These are phyloP conservation scores for Cyclostephanos tholiformis DNA, from an alignment of 108 stramenopile species.

Conservation along the genomic window DNA sequence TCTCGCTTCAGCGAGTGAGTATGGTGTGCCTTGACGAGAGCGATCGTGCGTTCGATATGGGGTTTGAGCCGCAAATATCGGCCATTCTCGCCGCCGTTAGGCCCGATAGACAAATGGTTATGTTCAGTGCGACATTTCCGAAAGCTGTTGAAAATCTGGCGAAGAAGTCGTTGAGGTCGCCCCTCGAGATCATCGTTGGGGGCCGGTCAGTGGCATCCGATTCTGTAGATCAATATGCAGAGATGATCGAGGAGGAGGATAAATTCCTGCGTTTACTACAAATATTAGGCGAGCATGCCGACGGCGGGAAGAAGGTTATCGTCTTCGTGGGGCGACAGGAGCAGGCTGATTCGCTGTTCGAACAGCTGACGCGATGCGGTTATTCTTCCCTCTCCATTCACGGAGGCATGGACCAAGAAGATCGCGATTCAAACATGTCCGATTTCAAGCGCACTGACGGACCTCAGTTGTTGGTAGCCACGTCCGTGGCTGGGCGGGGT, in stretches of 20 bases:
- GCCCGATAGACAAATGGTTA: slow-evolving; percentile 94
- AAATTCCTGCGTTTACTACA: slow-evolving; percentile 97
- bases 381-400: slow-evolving; percentile 96
- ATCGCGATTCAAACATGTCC: slow-evolving; percentile 96
- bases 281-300: slow-evolving; percentile 94
- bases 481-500: slow-evolving; percentile 93
- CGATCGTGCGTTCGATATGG: slow-evolving; percentile 99
- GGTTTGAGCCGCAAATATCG: slow-evolving; percentile 97
- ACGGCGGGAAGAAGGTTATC: slow-evolving; percentile 91
- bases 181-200: slow-evolving; percentile 96
- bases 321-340: slow-evolving; percentile 98
- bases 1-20: slow-evolving; percentile 90
- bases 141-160: slow-evolving; percentile 92
- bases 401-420: slow-evolving; percentile 99
- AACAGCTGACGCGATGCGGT: slow-evolving; percentile 91
- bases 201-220: slow-evolving; percentile 95
- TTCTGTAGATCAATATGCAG: slow-evolving; percentile 90
- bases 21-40: slow-evolving; percentile 98
- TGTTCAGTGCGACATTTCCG: slow-evolving; percentile 99
- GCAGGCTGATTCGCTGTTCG: slow-evolving; percentile 92
- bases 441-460: slow-evolving; percentile 94
- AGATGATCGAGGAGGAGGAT: slow-evolving; percentile 93
- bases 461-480: slow-evolving; percentile 91
- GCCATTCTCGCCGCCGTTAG: slow-evolving; percentile 92
- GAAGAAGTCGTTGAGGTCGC: slow-evolving; percentile 84